Conservation (phyloP, 257 asterid species). For the Anisodus tanguticus region DNA sequence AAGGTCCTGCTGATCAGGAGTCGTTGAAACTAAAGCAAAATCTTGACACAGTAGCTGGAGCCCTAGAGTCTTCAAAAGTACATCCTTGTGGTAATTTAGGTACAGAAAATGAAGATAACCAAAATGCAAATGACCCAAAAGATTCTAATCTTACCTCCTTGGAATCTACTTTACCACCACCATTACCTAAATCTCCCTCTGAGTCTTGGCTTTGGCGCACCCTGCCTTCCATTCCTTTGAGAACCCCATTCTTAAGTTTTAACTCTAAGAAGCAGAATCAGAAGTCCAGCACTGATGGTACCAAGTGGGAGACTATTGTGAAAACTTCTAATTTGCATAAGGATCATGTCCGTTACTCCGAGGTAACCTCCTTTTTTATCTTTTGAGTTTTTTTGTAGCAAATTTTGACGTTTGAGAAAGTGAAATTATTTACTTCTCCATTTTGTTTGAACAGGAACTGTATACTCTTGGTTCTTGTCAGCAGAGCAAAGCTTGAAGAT, state of each 20-base stretch:
- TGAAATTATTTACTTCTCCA: background rate
- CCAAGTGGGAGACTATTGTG: constrained; percentile 89
- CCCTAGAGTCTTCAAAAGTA: constrained; percentile 26
- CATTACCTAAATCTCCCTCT: constrained; percentile 97
- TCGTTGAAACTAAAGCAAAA: constrained; percentile 31
- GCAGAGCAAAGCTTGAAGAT: constrained; percentile 27
- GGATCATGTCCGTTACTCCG: constrained; percentile 64
- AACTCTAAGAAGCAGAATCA: constrained; percentile 53
- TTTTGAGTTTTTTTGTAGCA: background rate
- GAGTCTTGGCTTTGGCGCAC: constrained; percentile 96
- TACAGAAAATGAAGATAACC: constrained; percentile 33
- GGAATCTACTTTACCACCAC: constrained; percentile 74
- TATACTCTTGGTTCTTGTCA: constrained; percentile 29
- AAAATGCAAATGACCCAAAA: constrained; percentile 34
- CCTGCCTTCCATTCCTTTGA: constrained; percentile 65
- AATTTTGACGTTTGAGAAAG: constrained; percentile 7
- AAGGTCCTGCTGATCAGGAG: constrained; percentile 32
- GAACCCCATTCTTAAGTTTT: constrained; percentile 52
- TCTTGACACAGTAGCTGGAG: background rate
- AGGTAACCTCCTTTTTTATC: constrained; percentile 49
- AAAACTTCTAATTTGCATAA: constrained; percentile 58
- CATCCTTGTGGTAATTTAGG: constrained; percentile 35
- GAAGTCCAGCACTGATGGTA: constrained; percentile 43
- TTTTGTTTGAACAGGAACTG: constrained; percentile 26
- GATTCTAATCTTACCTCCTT: constrained; percentile 34